Evolutionary conservation across 805 yeast genomes (phyloP).

Genomic region (Saccharomycopsis babjevae): DNA sequence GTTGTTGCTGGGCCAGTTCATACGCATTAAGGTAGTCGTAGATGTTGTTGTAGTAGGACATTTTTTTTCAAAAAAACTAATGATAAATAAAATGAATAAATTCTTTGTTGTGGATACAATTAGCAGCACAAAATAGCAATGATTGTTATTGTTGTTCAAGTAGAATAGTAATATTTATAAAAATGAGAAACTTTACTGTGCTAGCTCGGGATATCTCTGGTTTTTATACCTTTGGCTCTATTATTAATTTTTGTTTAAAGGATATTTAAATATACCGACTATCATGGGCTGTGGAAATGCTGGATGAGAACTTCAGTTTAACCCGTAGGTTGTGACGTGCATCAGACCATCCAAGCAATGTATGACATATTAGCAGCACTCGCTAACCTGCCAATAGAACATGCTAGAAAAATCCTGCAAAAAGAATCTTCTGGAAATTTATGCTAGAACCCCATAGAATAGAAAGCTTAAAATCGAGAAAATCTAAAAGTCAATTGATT

Average conservation of each 20-base stretch:
- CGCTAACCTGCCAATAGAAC: not conserved
- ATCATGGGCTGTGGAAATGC: not conserved
- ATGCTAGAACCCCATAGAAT: not conserved
- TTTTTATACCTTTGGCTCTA: too few relatives aligned
- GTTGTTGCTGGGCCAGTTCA: slow-evolving; percentile 5
- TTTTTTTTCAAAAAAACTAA: not conserved
- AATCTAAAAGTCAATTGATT: not conserved
- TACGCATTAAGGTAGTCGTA: slow-evolving; percentile 4
- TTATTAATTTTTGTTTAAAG: too few relatives aligned
- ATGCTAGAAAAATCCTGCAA: not conserved
- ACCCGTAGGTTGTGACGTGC: not conserved
- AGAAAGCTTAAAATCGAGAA: not conserved
- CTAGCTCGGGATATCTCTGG: too few relatives aligned
- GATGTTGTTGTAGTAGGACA: slow-evolving; percentile 13
- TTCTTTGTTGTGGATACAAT: too few relatives aligned
- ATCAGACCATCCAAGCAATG: not conserved
- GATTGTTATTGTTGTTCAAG: too few relatives aligned
- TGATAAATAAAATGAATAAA: not conserved
- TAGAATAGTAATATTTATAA: too few relatives aligned
- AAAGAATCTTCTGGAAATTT: not conserved
- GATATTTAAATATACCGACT: too few relatives aligned
- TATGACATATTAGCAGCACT: not conserved
- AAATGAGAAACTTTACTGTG: too few relatives aligned
- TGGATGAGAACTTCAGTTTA: not conserved
- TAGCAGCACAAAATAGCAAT: not conserved